These are phyloP conservation scores for Venturiaceae sp. DNA, from an alignment of 2,329 filamentous ascomycete species.

Conservation along the genomic window DNA sequence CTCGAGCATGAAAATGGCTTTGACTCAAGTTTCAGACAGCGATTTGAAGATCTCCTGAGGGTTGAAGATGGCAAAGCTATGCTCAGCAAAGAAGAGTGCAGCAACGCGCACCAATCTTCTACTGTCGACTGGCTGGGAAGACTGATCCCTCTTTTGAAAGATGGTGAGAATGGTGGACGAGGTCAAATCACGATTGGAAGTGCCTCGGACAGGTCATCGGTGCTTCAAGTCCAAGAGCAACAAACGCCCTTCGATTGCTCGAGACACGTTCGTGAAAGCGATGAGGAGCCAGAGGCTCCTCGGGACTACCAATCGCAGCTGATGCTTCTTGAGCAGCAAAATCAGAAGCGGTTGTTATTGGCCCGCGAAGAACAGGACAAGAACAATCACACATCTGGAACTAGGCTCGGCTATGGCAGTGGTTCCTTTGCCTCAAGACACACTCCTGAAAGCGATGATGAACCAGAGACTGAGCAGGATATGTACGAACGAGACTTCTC, in stretches of 20 bases:
- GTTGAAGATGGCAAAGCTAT: slow-evolving; percentile 1
- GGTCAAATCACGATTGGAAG: background rate
- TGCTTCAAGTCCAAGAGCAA: background rate
- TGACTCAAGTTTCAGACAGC: slow-evolving; percentile 4
- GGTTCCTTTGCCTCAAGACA: background rate
- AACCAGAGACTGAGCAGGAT: slow-evolving; percentile 4
- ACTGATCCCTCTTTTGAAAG: background rate
- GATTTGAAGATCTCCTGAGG: slow-evolving; percentile 9
- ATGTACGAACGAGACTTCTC: slow-evolving; percentile 3
- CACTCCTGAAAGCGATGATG: background rate
- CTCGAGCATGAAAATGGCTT: slow-evolving; percentile 7
- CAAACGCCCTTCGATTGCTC: background rate
- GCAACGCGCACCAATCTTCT: background rate
- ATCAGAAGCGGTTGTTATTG: background rate
- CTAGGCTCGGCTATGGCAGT: too few relatives aligned
- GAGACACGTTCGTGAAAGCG: background rate
- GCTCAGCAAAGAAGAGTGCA: background rate
- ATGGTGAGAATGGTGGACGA: background rate
- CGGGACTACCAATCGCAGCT: background rate
- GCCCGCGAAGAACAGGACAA: background rate
- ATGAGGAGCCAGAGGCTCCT: background rate
- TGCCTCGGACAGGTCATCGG: background rate
- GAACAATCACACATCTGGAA: background rate
- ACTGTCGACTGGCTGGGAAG: background rate
- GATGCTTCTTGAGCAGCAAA: background rate